phyloP scores from a whole-genome alignment of 2,329 filamentous ascomycete genomes.

The Pyrenophora seminiperda region DNA sequence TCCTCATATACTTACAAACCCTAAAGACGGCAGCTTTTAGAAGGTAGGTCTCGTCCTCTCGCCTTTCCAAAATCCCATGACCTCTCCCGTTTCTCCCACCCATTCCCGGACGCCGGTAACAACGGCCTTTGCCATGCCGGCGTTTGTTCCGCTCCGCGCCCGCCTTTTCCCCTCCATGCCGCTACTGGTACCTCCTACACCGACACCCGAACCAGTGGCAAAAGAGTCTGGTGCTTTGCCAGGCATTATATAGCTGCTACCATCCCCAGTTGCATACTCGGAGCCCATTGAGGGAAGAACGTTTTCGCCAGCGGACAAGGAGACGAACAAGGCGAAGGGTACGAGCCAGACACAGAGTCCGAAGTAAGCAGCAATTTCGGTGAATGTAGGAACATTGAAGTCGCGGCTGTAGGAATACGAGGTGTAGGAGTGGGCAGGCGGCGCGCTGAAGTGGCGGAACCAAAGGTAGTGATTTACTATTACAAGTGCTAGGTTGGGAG shows the following conservation, averaged over 20 bases:
- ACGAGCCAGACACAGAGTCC: constrained; percentile 96
- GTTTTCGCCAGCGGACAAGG: constrained; percentile 90
- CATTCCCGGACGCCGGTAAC: constrained; percentile 68
- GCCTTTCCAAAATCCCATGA: constrained; percentile 67
- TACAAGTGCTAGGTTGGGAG: constrained; percentile 67
- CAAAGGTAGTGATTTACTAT: constrained; percentile 91
- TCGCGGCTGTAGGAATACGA: constrained; percentile 66
- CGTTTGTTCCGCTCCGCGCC: constrained; percentile 58
- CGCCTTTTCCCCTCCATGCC: constrained; percentile 40
- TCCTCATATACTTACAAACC: constrained; percentile 19
- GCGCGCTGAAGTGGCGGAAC: constrained; percentile 87
- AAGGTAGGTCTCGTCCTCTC: constrained; percentile 58
- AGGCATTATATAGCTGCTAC: constrained; percentile 54
- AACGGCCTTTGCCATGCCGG: constrained; percentile 62
- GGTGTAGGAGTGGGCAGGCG: constrained; percentile 59
- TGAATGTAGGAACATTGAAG: constrained; percentile 75
- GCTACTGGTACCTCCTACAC: constrained; percentile 28
- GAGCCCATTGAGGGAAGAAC: constrained; percentile 90
- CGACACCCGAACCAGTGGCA: constrained; percentile 36
- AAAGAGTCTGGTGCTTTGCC: constrained; percentile 47
- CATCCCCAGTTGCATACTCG: constrained; percentile 68
- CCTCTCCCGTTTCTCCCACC: constrained; percentile 64
- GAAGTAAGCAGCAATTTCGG: constrained; percentile 94
- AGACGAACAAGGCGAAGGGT: constrained; percentile 93
- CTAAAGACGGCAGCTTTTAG: constrained; percentile 14